Conservation (phyloP, 495 filamentous ascomycete genomes). For the Trichoderma virens region DNA sequence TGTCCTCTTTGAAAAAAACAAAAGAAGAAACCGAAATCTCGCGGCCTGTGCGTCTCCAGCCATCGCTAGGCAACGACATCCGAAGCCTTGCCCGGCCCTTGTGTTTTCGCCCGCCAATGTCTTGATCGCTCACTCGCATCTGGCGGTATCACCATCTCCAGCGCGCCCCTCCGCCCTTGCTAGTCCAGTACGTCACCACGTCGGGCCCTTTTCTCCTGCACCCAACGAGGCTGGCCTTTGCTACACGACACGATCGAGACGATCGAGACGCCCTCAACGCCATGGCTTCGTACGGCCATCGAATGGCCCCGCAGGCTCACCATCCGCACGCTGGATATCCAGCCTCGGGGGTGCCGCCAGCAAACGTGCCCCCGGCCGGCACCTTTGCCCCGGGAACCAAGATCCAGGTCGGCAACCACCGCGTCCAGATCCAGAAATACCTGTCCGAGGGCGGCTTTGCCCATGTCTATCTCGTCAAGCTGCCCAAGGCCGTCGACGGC, state of each 20-base stretch:
- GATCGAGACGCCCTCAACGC: background rate
- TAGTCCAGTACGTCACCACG: background rate
- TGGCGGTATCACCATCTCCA: constrained; percentile 1
- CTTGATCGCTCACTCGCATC: background rate
- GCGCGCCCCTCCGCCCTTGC: constrained; percentile 1
- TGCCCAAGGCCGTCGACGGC: constrained; percentile 69
- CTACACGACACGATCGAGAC: background rate
- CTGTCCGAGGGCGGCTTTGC: constrained; percentile 97
- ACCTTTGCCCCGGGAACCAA: constrained; percentile 92
- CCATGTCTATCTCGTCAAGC: constrained; percentile 92
- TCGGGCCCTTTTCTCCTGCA: background rate
- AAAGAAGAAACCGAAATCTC: background rate
- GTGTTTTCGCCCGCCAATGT: background rate
- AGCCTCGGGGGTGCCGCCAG: constrained; percentile 26
- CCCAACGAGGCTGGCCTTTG: background rate
- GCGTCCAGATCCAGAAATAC: constrained; percentile 95
- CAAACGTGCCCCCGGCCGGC: constrained; percentile 55
- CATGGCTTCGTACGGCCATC: constrained; percentile 42
- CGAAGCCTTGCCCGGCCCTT: background rate
- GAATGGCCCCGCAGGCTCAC: constrained; percentile 24
- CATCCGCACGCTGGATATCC: constrained; percentile 29
- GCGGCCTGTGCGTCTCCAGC: background rate
- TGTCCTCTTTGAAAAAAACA: background rate
- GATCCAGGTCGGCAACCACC: constrained; percentile 87
- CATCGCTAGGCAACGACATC: background rate